A percentile compares a stretch with the other conserved stretches of the same genome.
Evolutionary conservation across 225 moss, liverwort and hornwort species (phyloP).

Genomic region (Anthoceros angustus): DNA sequence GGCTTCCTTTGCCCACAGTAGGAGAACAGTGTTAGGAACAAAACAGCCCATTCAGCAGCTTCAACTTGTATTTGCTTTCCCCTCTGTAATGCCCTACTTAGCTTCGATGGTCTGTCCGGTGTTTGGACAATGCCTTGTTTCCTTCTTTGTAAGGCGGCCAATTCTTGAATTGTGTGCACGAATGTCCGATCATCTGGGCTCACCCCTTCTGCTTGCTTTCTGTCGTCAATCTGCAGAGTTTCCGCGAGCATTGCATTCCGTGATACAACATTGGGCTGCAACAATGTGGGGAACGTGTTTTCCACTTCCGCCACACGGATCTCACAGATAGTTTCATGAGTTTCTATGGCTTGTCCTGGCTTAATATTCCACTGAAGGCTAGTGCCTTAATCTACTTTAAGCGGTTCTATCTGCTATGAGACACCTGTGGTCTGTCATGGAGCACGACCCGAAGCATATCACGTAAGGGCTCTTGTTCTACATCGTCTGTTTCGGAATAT

Average conservation of each 20-base stretch:
- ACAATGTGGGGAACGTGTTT: not conserved
- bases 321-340: too few species aligned
- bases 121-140: not conserved
- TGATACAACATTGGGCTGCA: not conserved
- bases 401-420: too few species aligned
- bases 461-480: too few species aligned
- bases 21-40: not conserved
- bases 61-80: not conserved
- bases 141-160: not conserved
- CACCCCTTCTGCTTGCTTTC: not conserved
- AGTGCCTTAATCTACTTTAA: too few species aligned
- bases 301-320: not conserved
- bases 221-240: not conserved
- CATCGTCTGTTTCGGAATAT: too few species aligned
- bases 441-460: too few species aligned
- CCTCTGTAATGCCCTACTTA: not conserved
- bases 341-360: too few species aligned
- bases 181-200: not conserved
- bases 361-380: too few species aligned
- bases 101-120: not conserved
- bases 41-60: not conserved
- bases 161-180: not conserved
- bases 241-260: not conserved
- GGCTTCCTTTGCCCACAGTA: not conserved
- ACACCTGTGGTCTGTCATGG: too few species aligned